Evolutionary conservation across 2,329 filamentous ascomycete genomes (phyloP), one percentile per base, ranked within the genome.

Genomic region (Cladorrhinum sp.): DNA sequence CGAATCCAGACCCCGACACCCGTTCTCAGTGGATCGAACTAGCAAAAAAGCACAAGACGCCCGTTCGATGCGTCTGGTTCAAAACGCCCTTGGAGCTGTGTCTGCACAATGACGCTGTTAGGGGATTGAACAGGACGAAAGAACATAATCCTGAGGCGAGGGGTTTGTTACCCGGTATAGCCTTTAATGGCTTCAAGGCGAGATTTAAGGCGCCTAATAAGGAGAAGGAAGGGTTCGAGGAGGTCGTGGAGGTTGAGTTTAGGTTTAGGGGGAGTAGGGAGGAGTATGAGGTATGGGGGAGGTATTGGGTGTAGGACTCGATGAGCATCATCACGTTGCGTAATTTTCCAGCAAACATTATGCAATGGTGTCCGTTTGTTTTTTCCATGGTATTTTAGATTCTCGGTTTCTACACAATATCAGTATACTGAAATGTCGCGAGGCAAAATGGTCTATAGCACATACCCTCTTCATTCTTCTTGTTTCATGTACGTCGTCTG

Each of bases 61-160:
- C 90, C 1, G 89, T 96, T 67, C 89, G 93, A 51, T 96, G 93
- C 70, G 80, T 98, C 9, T 89, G 90, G 74, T 95, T 99, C 77
- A 89, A 87, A 55, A 89, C 92, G 12, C 80, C 87, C 1, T 74
- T 86, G 24, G 81, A 83, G 49, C 72, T 96, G 8, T 87, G 84
- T 66, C 86, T 92, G 72, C 95, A 99, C 77, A 99, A 99, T 71
- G 90, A 96, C 71, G 85, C 84, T 1, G 90, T 96, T 53, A 85
- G 95, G 62, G 85, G 92, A 1, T 78, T 93, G 69, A 87, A 87
- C 68, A 72, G 74, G 55, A 48, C 65, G 22, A 81, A 92, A 76
- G 41, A 3, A 45, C 41, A 45, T 22, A 98, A 98, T 70, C 93
- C 93, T 1, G 93, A 98, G 74, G 83, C 85, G 23, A 84, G 95